Evolutionary conservation across 495 filamentous ascomycete species (phyloP).

Genomic region (Hypoxylon perforatum): DNA sequence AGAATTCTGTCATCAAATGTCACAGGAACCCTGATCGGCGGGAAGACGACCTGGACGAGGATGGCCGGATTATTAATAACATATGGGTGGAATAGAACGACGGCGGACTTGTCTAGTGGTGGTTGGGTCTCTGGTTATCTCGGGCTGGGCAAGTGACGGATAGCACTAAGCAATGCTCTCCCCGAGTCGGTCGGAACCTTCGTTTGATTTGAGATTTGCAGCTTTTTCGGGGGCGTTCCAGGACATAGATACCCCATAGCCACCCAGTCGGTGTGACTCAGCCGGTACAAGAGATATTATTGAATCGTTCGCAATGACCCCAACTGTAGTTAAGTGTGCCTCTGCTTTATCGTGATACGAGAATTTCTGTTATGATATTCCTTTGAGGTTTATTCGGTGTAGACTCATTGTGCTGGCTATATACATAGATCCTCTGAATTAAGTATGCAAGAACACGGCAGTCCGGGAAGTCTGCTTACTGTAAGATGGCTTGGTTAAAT

Average conservation of each 20-base stretch:
- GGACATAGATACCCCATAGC: slow-evolving; percentile 12
- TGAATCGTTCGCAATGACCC: not conserved
- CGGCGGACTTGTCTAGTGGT: not conserved
- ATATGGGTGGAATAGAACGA: slow-evolving; percentile 23
- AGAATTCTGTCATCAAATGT: slow-evolving; percentile 48
- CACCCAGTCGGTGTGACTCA: not conserved
- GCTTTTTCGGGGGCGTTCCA: slow-evolving; percentile 1
- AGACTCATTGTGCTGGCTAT: too few species aligned
- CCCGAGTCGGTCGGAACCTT: not conserved
- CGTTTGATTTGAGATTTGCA: not conserved
- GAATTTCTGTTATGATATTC: too few species aligned
- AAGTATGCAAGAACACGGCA: too few species aligned
- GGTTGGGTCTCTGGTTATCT: not conserved
- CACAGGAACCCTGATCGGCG: slow-evolving; percentile 58
- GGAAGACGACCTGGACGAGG: slow-evolving; percentile 51
- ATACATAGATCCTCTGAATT: too few species aligned
- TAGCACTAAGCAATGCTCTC: too few species aligned
- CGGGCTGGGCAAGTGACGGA: not conserved
- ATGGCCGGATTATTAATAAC: slow-evolving; percentile 49
- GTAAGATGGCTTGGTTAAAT: too few species aligned
- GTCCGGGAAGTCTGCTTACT: too few species aligned
- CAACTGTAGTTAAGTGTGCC: not conserved
- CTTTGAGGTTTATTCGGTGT: too few species aligned
- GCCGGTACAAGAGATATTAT: not conserved
- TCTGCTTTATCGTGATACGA: too few species aligned